These are phyloP conservation scores for Sordaria brevicollis DNA, from an alignment of 495 filamentous ascomycete genomes.

Conservation along the genomic window DNA sequence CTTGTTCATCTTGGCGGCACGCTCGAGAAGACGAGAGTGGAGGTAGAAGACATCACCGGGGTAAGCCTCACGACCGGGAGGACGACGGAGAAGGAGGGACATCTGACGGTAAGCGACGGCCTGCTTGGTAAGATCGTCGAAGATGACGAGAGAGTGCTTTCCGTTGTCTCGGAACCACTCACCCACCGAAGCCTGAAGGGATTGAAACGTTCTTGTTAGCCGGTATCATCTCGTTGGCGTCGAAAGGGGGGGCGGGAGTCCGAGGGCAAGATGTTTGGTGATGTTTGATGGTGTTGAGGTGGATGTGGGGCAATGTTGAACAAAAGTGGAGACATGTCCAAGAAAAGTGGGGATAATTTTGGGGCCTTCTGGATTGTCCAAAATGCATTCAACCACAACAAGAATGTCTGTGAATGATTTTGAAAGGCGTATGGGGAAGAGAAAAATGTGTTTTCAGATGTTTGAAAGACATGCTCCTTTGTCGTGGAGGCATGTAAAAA, in stretches of 20 bases:
- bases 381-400: no score
- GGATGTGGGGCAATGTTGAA: neutral
- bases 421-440: neutral
- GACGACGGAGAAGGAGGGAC: conserved; percentile 97
- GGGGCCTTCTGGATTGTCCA: no score
- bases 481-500: neutral
- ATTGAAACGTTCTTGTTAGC: neutral
- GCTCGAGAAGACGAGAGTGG: conserved; percentile 98
- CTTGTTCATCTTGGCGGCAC: conserved; percentile 98
- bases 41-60: conserved; percentile 99
- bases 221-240: neutral
- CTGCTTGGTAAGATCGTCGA: conserved; percentile 97
- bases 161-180: conserved; percentile 90
- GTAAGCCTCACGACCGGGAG: conserved; percentile 99
- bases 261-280: neutral
- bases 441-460: neutral
- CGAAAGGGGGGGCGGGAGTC: neutral
- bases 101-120: conserved; percentile 99
- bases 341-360: no score
- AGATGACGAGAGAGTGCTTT: conserved; percentile 88
- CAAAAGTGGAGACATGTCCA: neutral
- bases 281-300: neutral
- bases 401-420: neutral
- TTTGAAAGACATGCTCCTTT: neutral
- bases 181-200: conserved; percentile 47